Conservation (phyloP, 2,329 filamentous ascomycete species). For the Zymoseptoria passerinii region DNA sequence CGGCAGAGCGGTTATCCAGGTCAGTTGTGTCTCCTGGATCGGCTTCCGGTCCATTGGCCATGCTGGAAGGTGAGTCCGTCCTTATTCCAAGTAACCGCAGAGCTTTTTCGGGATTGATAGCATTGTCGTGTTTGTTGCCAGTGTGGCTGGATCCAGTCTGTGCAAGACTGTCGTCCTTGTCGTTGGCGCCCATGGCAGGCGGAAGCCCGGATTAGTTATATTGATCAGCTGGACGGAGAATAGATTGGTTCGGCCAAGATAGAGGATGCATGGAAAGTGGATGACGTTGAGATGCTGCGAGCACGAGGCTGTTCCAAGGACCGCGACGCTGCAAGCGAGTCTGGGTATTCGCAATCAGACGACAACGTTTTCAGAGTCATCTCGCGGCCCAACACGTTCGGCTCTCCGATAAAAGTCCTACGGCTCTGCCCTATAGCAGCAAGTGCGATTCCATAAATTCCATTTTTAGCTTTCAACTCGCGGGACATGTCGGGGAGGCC, state of each 20-base stretch:
- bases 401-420: not conserved
- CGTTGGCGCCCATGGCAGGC: constrained; percentile 1
- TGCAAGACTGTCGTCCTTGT: not conserved
- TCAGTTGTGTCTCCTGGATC: not conserved
- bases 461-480: not conserved
- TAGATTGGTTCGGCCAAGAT: not conserved
- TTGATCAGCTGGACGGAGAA: not conserved
- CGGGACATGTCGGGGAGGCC: not conserved
- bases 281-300: not conserved
- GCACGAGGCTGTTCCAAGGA: not conserved
- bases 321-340: not conserved
- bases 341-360: not conserved
- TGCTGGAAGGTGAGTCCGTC: not conserved
- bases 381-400: not conserved
- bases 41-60: not conserved
- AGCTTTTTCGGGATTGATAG: not conserved
- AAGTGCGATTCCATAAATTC: not conserved
- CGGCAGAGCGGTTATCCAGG: constrained; percentile 12
- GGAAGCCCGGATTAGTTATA: not conserved
- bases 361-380: not conserved
- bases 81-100: not conserved
- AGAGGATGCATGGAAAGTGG: not conserved
- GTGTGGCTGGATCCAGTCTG: constrained; percentile 1
- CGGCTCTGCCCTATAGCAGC: not conserved
- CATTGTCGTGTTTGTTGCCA: not conserved